Evolutionary conservation across 2,329 filamentous ascomycete species (phyloP), one percentile per base, ranked within the genome.

Genomic region (Aureobasidium sp.): DNA sequence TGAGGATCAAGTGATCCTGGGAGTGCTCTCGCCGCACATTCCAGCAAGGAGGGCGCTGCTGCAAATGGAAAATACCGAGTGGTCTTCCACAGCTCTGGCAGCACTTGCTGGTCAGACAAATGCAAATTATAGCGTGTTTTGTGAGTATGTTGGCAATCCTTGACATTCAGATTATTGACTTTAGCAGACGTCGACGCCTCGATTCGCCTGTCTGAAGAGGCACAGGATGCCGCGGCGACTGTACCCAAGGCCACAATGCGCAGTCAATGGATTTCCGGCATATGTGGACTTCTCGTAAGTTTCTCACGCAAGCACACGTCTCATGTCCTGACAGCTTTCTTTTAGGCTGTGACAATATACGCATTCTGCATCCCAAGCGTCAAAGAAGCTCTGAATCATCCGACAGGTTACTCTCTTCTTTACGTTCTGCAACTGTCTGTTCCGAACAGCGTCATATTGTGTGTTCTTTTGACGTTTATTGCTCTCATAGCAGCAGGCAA

Each of bases 31-130:
- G 11, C 69, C 69, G 13, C 63, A 67, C 7, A 64, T 64, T 17
- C 57, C 64, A 19, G 62, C 63, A 13, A 64, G 40, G 55, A 62
- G 67, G 4, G 74, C 75, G 1, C 75, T 75, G 54, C 70, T 69
- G 0, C 61, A 71, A 6, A 73, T 75, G 57, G 66, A 69, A n/a
- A 73, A 72, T 43, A 60, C 64, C 2, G 75, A 74, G 0, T 77
- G 74, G 74, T 61, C 66, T 7, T 66, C 60, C 13, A 66, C 65
- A 25, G 68, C 67, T 9, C 42, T 68, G 2, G 65, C 68, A n/a
- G 46, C 67, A 6, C 66, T 72, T 66, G 67, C 70, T 29, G 70
- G 70, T 7, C 69, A 71, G 54, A 61, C 69, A 25, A 66, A 62
- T 11, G 11, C 29, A 17, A 53, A 53, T 17, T 53, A 13, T 19